Evolutionary conservation across 2,329 filamentous ascomycete species (phyloP).

Genomic region (Mycocentrospora acerina): DNA sequence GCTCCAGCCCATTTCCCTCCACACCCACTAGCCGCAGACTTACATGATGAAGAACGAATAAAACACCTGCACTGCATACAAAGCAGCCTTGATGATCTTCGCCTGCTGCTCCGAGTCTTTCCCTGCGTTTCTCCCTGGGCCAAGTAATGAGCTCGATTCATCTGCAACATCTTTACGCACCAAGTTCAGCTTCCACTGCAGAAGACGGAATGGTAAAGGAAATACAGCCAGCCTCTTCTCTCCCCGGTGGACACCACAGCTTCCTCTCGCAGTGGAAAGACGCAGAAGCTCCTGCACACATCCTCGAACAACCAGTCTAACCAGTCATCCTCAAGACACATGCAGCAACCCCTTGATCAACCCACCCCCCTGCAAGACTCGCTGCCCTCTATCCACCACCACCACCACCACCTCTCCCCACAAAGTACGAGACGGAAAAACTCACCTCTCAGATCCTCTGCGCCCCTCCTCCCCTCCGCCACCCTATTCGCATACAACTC

Average conservation of each 20-base stretch:
- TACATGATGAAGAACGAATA: conserved; percentile 99
- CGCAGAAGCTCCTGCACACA: too few relatives aligned
- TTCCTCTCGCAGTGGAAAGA: not conserved
- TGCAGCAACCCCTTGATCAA: too few relatives aligned
- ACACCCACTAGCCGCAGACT: conserved; percentile 48
- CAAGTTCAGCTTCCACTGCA: conserved; percentile 30
- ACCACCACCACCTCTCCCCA: not conserved
- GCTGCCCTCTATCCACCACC: too few relatives aligned
- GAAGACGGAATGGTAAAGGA: conserved; percentile 1
- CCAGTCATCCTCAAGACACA: too few relatives aligned
- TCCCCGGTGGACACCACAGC: not conserved
- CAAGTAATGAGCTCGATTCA: conserved; percentile 68
- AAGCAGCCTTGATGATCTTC: conserved; percentile 74
- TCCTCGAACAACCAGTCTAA: too few relatives aligned
- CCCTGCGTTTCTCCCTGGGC: conserved; percentile 64
- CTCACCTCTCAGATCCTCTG: conserved; percentile 39
- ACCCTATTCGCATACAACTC: conserved; percentile 53
- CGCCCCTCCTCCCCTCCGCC: conserved; percentile 26
- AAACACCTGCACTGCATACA: conserved; percentile 94
- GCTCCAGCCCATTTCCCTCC: not conserved
- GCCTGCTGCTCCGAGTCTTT: conserved; percentile 66
- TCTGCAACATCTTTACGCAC: conserved; percentile 28
- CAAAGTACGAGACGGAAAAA: conserved; percentile 7
- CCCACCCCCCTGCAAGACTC: too few relatives aligned
- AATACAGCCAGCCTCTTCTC: conserved; percentile 2